Base-by-base conservation (phyloP, 2,329 filamentous ascomycete species). In the Fusarium stilboides region DNA sequence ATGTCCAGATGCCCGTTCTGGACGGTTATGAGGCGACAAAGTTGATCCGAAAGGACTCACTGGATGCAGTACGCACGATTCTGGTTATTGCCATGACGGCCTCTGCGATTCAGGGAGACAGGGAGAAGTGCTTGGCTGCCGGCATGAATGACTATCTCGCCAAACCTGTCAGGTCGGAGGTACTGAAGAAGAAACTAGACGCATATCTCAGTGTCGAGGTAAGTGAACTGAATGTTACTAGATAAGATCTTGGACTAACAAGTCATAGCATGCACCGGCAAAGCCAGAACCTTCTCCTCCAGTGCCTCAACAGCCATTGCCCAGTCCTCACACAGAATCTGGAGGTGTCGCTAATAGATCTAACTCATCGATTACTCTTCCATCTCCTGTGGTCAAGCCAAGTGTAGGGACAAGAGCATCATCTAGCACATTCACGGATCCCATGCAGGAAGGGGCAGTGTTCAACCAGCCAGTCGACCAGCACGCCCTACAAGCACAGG, bases 31-130 rank as follows among this genome's bases (percentile, higher is more conserved):
- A 97, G 79, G 94, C 94, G 2, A 98, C 94, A 1, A 91, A 92
- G 69, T 86, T 94, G 60, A 89, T 98, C 44, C 90, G 94, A 12
- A 88, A 89, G 71, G 94, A 98, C 77, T 78, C 88, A 0, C 87
- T 94, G 61, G 91, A 94, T 36, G 87, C 88, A 9, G 93, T 98
- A 13, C 87, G 93, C 53, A 90, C 93, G 69, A 89, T 97, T 2
- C 84, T 98, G n/a, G 92, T 98, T 49, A 98, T 98, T 73, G 95
- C 95, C 56, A 98, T 98, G 95, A 98, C 95, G 1, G 95, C 95
- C 2, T 94, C 91, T 26, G 95, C 95, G 5, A 98, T 98, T 65
- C 92, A 96, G 77, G 95, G 95, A 19, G 95, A 98, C 77, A 87
- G 94, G 47, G 95, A 98, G 78, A 98, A 97, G 81, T 98, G 95